Evolutionary conservation across 192 early-diverging fungal genomes (phyloP), one percentile per base, ranked within the genome.

Genomic region (Umbelopsis sp.): DNA sequence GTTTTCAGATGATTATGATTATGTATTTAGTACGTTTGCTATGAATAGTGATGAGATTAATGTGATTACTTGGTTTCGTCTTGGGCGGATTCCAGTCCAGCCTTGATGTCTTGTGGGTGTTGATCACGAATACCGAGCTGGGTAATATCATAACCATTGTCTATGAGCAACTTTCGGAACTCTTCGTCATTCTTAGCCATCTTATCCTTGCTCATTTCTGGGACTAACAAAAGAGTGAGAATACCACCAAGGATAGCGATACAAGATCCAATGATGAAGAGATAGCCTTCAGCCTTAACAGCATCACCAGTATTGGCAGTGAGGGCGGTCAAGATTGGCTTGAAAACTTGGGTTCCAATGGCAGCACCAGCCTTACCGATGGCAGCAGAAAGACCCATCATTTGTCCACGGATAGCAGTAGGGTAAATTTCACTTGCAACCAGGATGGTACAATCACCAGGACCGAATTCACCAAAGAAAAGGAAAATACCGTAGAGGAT

Each of bases 401-500:
- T 79, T 26, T 78, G 80, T 17, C 84, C 84, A 54, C 84, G 80
- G 51, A 85, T 82, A 34, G 82, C 80, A 22, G 84, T 85, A 43
- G 84, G 84, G 71, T 84, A 85, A 25, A 82, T 74, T 76, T 85
- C 84, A 51, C 77, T 78, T 10, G 84, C 77, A 52, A 81, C 77
- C n/a, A 85, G 77, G 22, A 80, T 77, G 10, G 81, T 74, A 74
- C 78, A 79, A 21, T 84, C 79, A 80, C 85, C 86, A 41, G 83
- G 85, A 71, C 85, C 86, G 56, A 87, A 83, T 66, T 87, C 82
- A 49, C 82, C 81, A 53, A 84, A 77, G 59, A 78, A 80, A 66
- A 88, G 72, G 66, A 84, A 88, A 29, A 87, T 49, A 65, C 86
- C 86, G 54, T 88, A 88, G 24, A 85, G 73, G 31, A 87, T 75